These are phyloP conservation scores for Protomyces lactucae-debilis DNA, from an alignment of 1,139 yeast genomes.

Conservation along the genomic window DNA sequence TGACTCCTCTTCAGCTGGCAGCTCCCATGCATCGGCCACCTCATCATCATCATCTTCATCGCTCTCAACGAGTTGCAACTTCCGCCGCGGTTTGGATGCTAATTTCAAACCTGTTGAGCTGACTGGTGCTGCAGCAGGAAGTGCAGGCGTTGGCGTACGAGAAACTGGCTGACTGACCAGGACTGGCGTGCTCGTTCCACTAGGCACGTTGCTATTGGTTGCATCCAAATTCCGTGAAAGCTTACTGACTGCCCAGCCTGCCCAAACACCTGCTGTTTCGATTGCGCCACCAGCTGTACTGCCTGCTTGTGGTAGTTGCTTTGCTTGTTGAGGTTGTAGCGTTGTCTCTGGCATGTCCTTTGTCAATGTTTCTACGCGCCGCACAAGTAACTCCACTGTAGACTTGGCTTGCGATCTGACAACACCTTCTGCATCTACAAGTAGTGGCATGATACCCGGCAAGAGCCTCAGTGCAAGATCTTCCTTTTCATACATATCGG, in stretches of 20 bases:
- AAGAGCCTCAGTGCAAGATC: slow-evolving; percentile 77
- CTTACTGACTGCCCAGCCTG: slow-evolving; percentile 25
- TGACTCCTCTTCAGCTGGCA: slow-evolving; percentile 1
- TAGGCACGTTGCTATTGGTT: neutral
- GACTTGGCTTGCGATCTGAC: slow-evolving; percentile 12
- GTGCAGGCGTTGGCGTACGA: slow-evolving; percentile 1
- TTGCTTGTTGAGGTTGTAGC: neutral
- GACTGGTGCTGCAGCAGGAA: neutral
- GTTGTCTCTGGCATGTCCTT: slow-evolving; percentile 16
- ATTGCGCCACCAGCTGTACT: slow-evolving; percentile 1
- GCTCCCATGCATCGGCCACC: slow-evolving; percentile 17
- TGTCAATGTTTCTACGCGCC: slow-evolving; percentile 4
- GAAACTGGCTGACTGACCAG: slow-evolving; percentile 8
- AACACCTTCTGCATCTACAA: slow-evolving; percentile 51
- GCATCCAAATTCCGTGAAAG: slow-evolving; percentile 17
- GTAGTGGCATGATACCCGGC: slow-evolving; percentile 77
- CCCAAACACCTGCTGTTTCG: slow-evolving; percentile 24
- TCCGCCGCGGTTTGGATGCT: neutral
- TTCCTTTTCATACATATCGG: slow-evolving; percentile 64
- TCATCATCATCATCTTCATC: slow-evolving; percentile 11
- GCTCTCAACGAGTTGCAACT: slow-evolving; percentile 2
- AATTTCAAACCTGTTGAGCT: slow-evolving; percentile 2
- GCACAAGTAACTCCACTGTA: slow-evolving; percentile 1
- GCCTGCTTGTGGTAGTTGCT: neutral
- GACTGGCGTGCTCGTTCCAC: neutral